Evolutionary conservation across 305 asterid species (phyloP).

Genomic region (Fraxinus dipetala): DNA sequence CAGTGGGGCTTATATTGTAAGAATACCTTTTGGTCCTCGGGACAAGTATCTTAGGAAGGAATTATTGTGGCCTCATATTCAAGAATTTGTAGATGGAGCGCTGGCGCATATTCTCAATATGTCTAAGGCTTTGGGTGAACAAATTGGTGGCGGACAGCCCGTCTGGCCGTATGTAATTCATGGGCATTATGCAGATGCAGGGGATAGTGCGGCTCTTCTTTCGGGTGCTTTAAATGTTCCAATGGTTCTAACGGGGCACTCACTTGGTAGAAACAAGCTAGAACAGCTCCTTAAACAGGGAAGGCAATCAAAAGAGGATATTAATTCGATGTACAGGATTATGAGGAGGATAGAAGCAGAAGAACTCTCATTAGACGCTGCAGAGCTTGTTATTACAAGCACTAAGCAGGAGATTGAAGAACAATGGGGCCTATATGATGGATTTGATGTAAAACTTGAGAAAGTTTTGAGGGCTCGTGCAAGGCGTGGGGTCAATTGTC

Average conservation of each 20-base stretch:
- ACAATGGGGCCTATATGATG: conserved; percentile 88
- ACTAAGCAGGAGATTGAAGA: conserved; percentile 87
- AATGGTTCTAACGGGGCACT: conserved; percentile 84
- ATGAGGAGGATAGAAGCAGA: conserved; percentile 87
- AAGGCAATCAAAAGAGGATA: conserved; percentile 74
- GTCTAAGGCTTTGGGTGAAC: conserved; percentile 76
- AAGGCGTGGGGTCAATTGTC: conserved; percentile 73
- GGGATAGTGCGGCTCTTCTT: conserved; percentile 81
- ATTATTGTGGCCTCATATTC: conserved; percentile 74
- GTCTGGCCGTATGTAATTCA: conserved; percentile 86
- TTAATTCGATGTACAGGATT: conserved; percentile 70
- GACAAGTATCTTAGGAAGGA: conserved; percentile 69
- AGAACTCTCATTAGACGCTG: conserved; percentile 76
- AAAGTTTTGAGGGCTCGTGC: conserved; percentile 70
- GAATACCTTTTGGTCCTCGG: conserved; percentile 80
- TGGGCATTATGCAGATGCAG: conserved; percentile 89
- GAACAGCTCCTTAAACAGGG: conserved; percentile 82
- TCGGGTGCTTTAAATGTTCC: conserved; percentile 84
- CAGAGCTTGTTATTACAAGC: conserved; percentile 77
- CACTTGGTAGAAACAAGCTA: conserved; percentile 77
- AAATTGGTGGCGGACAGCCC: conserved; percentile 65
- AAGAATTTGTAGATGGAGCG: conserved; percentile 85
- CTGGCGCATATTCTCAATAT: conserved; percentile 68
- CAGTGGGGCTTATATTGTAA: conserved; percentile 68
- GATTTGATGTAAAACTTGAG: conserved; percentile 78